Evolutionary conservation across 2,329 filamentous ascomycete genomes (phyloP).

Genomic region (Ophiobolus disseminans): DNA sequence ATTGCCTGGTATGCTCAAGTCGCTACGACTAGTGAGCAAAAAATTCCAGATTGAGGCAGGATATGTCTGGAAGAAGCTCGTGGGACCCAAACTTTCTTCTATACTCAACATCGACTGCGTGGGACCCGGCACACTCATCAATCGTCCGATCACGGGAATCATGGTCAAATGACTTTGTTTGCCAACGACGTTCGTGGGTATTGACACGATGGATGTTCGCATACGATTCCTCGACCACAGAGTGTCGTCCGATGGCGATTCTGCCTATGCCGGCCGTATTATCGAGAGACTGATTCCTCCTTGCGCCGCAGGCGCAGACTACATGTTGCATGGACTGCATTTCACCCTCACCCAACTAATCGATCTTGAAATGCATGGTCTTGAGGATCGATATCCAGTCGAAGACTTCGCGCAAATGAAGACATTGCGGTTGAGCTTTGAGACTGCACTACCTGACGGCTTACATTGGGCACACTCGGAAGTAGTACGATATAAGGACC

Average conservation of each 20-base stretch:
- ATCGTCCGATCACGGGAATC: not conserved
- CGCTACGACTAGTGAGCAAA: not conserved
- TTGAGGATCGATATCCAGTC: not conserved
- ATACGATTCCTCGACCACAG: not conserved
- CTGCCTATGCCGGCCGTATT: not conserved
- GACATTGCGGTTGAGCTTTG: not conserved
- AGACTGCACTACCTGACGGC: not conserved
- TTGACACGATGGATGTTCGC: not conserved
- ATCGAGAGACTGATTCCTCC: not conserved
- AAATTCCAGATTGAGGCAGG: not conserved
- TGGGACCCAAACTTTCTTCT: not conserved
- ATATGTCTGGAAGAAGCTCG: not conserved
- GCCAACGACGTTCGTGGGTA: not conserved
- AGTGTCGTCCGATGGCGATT: not conserved
- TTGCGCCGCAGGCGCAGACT: too few species aligned
- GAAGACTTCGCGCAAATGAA: not conserved
- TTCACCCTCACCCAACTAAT: too few species aligned
- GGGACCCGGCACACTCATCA: not conserved
- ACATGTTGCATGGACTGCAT: too few species aligned
- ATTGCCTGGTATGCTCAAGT: not conserved
- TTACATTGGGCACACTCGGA: not conserved
- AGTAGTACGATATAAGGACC: not conserved
- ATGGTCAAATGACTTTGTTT: not conserved
- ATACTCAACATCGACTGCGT: not conserved
- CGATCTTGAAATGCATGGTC: too few species aligned